Evolutionary conservation across 345 rosid genomes (phyloP).

Genomic region (Gossypium australe): DNA sequence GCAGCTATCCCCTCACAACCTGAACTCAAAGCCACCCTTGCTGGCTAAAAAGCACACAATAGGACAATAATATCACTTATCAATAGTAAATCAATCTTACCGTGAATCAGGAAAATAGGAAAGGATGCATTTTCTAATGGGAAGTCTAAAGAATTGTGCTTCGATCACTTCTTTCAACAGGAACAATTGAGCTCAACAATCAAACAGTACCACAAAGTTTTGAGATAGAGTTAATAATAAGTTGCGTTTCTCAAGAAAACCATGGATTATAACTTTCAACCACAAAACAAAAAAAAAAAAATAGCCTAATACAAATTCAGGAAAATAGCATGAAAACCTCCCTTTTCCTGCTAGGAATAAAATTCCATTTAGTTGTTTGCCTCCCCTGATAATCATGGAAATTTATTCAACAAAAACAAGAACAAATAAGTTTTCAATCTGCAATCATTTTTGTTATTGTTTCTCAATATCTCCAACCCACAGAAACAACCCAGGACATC

Average conservation of each 20-base stretch:
- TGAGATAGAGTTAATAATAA: background rate
- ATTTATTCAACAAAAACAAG: background rate
- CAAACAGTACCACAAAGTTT: background rate
- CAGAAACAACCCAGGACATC: background rate
- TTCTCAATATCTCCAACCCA: background rate
- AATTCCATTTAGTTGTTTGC: background rate
- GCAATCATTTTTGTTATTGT: background rate
- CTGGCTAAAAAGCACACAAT: slow-evolving; percentile 48
- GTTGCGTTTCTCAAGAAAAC: background rate
- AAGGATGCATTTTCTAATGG: background rate
- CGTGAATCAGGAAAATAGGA: background rate
- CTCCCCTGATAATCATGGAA: background rate
- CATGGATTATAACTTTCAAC: background rate
- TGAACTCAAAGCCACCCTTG: slow-evolving; percentile 70
- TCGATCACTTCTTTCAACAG: background rate
- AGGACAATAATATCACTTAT: slow-evolving; percentile 4
- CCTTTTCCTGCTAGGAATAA: background rate
- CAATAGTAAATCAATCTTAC: background rate
- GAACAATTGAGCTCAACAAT: background rate
- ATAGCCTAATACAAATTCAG: background rate
- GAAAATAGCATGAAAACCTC: background rate
- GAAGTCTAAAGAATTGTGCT: background rate
- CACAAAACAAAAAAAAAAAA: background rate
- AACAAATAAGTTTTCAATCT: background rate
- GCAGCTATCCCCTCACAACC: slow-evolving; percentile 91